Evolutionary conservation across 1,139 yeast species (phyloP), one percentile per base, ranked within the genome.

Genomic region (Meyerozyma smithsonii): DNA sequence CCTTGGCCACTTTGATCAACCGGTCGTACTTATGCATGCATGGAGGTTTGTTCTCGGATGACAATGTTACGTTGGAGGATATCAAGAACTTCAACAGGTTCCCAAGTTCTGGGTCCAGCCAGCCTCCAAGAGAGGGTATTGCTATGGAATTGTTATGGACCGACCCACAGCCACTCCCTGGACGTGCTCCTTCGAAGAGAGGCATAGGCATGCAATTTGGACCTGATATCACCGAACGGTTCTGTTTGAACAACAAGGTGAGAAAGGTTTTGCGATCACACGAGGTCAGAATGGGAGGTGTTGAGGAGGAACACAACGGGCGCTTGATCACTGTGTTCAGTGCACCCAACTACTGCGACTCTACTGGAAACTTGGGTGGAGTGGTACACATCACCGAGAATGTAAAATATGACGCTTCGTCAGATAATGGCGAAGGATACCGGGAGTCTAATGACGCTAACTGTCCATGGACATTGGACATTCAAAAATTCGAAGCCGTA

Each of bases 91-190:
- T 84, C 47, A 80, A 89, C 56, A 69, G 96, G 47, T 78, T 81
- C 59, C 75, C 75, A 10, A 42, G 46, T 14, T 77, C 80, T 38
- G 75, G 76, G 2, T 62, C 73, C 23, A 72, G 79, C 20, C 97
- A 89, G 63, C 97, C 97, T 15, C 94, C 96, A 35, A 77, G 82
- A 50, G 89, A 84, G 42, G 98, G 98, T 8, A 69, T 88, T 36
- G 95, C 94, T 61, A 92, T 90, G 97, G 98, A 92, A 57, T 73
- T 94, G 59, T 70, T 92, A 45, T 92, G 99, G 99, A 87, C 97
- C 0, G 99, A 92, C 59, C 99, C 99, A 1, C 97, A 89, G 59
- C 69, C 72, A 0, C 70, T 64, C 8, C 66, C 76, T 14, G 98
- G 98, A 11, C 74, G 95, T 37, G 79, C 89, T 1, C 88, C 95